A percentile compares a stretch with the other conserved stretches of the same genome.
phyloP scores from a whole-genome alignment of 2,329 filamentous ascomycete species.

The Cercospora janseana region DNA sequence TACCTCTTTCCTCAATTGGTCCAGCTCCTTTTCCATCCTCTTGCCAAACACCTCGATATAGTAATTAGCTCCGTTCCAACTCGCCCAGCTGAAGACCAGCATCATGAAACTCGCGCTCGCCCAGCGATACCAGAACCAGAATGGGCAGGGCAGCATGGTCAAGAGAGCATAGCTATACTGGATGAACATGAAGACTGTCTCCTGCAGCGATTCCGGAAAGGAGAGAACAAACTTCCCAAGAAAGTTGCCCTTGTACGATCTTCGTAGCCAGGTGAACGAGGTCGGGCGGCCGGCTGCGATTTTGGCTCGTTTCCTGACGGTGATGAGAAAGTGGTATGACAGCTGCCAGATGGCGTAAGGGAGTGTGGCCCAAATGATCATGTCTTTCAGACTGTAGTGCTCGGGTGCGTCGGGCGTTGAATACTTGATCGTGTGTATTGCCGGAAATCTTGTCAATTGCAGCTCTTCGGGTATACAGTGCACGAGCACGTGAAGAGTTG shows the following conservation, averaged over 20 bases:
- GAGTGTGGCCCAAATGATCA: slow-evolving; percentile 91
- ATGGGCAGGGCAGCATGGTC: slow-evolving; percentile 89
- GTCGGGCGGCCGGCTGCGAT: slow-evolving; percentile 94
- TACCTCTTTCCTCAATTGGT: slow-evolving; percentile 83
- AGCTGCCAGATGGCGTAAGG: slow-evolving; percentile 94
- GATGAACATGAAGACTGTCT: slow-evolving; percentile 91
- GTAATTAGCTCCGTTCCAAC: slow-evolving; percentile 95
- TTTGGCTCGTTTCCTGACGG: slow-evolving; percentile 88
- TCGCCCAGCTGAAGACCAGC: slow-evolving; percentile 85
- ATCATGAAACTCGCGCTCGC: slow-evolving; percentile 74
- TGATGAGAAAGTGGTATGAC: slow-evolving; percentile 90
- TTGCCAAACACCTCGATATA: slow-evolving; percentile 99
- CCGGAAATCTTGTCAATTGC: slow-evolving; percentile 73
- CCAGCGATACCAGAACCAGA: slow-evolving; percentile 91
- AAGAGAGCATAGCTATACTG: slow-evolving; percentile 87
- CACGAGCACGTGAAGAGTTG: slow-evolving; percentile 85
- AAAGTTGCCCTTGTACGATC: slow-evolving; percentile 84
- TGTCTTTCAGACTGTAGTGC: slow-evolving; percentile 71
- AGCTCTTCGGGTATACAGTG: slow-evolving; percentile 69
- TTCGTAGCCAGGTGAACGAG: slow-evolving; percentile 94
- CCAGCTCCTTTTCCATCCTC: slow-evolving; percentile 92
- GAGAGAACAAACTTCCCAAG: slow-evolving; percentile 81
- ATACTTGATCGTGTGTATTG: slow-evolving; percentile 76
- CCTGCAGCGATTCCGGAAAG: slow-evolving; percentile 73
- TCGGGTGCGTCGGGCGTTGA: slow-evolving; percentile 67